Percentiles rank a stretch among this genome's conserved stretches.
Conservation (phyloP, 306 rosid species). For the Canavalia ensiformis region DNA sequence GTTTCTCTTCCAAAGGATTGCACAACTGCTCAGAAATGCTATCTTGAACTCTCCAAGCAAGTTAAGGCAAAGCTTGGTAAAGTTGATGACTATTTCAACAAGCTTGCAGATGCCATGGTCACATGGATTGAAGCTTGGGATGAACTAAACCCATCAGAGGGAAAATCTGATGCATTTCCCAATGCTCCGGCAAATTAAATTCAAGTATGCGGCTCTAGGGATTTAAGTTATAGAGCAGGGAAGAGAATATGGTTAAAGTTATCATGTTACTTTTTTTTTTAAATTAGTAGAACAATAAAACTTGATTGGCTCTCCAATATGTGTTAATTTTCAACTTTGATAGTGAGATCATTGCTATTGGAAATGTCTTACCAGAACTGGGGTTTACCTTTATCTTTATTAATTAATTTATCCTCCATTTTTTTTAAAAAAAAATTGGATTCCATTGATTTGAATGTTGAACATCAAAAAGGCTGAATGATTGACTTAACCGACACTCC, state of each 20-base stretch:
- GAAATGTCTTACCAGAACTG: not conserved
- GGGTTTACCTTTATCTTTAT: too few species aligned
- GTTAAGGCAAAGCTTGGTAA: constrained; percentile 79
- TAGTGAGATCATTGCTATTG: constrained; percentile 32
- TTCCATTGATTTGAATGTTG: too few species aligned
- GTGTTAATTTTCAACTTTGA: constrained; percentile 38
- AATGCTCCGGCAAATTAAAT: constrained; percentile 53
- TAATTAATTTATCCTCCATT: too few species aligned
- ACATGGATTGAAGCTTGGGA: constrained; percentile 95
- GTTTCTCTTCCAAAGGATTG: constrained; percentile 75
- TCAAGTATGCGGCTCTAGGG: constrained; percentile 46
- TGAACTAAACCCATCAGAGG: constrained; percentile 65
- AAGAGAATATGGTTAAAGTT: constrained; percentile 49
- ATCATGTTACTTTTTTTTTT: constrained; percentile 31
- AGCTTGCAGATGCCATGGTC: constrained; percentile 84
- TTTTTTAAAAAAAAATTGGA: too few species aligned
- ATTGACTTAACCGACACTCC: too few species aligned
- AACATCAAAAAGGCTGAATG: too few species aligned
- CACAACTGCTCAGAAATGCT: constrained; percentile 76
- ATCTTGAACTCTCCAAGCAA: constrained; percentile 81
- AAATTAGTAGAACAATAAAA: constrained; percentile 46
- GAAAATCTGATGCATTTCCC: constrained; percentile 49
- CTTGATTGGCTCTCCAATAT: constrained; percentile 1
- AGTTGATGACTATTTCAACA: constrained; percentile 77
- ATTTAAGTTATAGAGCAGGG: constrained; percentile 44